Base-by-base conservation (phyloP, 1,139 yeast species). In the Scheffersomyces titani region DNA sequence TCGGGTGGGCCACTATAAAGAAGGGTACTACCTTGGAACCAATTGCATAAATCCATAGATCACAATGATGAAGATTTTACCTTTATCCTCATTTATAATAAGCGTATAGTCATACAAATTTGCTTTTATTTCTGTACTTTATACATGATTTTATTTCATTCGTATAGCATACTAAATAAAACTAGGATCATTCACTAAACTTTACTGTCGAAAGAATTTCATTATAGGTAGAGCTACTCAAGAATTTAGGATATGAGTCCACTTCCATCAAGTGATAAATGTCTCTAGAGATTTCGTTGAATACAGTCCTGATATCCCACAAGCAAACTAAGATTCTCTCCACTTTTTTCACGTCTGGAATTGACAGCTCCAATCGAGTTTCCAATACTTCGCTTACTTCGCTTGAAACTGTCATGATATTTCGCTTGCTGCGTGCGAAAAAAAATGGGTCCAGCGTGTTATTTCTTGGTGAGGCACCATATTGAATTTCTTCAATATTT, bases 1-100 rank as follows among this genome's bases (percentile, higher is more conserved):
- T 96, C 80, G 99, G 99, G 69, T 96, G 99, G 99, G 99, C 99
- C 66, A 92, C 98, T 56, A 94, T 96, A 73, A 91, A 92, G 80
- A 92, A 92, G 79, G 99, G 99, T 78, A 88, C 92, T 61, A 88
- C 92, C 57, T 83, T 90, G 73, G 94, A 89, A 71, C 94, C 96
- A 56, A 70, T 77, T 68, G 77, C 80, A 65, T 77, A 69, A 59
- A 30, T 53, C 47, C 50, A 47, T 18, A 50, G 30, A 49, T 18
- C 50, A 16, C 46, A 19, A 24, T 36, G 36, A 22, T 53, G 50
- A 19, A 46, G 24, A 46, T 16, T 46, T 20, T 46, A 46, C n/a
- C 6, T 46, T 7, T 46, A 46, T 20, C 22, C 22, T 19, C 22
- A 19, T 18, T 46, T 46, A 46, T 46, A 22, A 20, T 46, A 46